Percentiles rank a stretch among this genome's conserved stretches.
Conservation (phyloP, 345 rosid species). For the Crucihimalaya himalaica region DNA sequence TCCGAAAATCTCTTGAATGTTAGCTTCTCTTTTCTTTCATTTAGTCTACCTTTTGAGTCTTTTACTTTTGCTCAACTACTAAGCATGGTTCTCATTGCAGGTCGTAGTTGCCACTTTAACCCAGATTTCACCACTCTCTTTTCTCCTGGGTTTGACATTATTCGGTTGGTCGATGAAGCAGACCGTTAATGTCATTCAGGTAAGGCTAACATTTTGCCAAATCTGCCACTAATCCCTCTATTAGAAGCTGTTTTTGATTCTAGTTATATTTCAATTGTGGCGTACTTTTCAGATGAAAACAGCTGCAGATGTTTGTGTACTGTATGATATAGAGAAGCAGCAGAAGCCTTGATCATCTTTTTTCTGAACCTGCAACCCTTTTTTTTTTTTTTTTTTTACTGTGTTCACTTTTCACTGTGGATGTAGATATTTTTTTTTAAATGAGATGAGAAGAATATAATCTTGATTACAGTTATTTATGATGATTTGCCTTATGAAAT, state of each 20-base stretch:
- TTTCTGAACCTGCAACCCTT: slow-evolving; percentile 7
- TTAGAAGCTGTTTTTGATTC: neutral
- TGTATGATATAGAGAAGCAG: slow-evolving; percentile 75
- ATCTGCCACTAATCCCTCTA: slow-evolving; percentile 3
- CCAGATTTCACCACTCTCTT: slow-evolving; percentile 54
- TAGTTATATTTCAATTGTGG: neutral
- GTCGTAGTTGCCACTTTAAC: slow-evolving; percentile 51
- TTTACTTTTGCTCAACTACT: neutral
- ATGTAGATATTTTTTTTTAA: slow-evolving; percentile 23
- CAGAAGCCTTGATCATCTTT: slow-evolving; percentile 40
- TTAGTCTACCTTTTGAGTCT: neutral
- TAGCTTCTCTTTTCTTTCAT: slow-evolving; percentile 33
- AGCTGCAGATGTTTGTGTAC: slow-evolving; percentile 85
- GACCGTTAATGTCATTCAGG: slow-evolving; percentile 79
- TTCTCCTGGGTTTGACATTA: slow-evolving; percentile 60
- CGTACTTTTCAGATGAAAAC: slow-evolving; percentile 72
- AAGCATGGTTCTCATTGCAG: slow-evolving; percentile 41
- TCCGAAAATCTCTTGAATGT: slow-evolving; percentile 70
- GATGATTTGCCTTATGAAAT: slow-evolving; percentile 16
- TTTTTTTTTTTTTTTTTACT: neutral
- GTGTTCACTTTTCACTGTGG: slow-evolving; percentile 17
- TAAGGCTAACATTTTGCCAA: slow-evolving; percentile 28
- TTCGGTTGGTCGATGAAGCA: slow-evolving; percentile 93
- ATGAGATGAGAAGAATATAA: slow-evolving; percentile 28
- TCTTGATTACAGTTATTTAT: neutral